Evolutionary conservation across 257 asterid species (phyloP).

Genomic region (Salvia rosmarinus): DNA sequence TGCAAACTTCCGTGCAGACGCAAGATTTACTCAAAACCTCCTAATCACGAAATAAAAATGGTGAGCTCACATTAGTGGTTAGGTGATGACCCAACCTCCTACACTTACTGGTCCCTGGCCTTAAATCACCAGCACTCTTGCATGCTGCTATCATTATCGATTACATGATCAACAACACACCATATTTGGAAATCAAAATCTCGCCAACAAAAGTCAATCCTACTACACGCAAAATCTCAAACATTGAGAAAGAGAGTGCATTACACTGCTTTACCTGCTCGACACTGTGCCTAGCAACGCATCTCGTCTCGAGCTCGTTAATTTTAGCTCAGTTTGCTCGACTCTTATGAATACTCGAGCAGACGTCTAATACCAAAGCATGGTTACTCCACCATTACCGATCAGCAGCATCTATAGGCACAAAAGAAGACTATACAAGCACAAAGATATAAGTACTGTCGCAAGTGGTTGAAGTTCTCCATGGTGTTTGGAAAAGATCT

Average conservation of each 20-base stretch:
- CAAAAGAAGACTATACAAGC: neutral
- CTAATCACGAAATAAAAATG: too few species aligned
- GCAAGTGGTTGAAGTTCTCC: neutral
- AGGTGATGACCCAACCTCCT: too few species aligned
- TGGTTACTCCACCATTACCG: too few species aligned
- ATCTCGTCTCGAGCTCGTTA: neutral
- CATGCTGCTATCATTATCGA: slow-evolving; percentile 22
- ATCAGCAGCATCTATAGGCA: neutral
- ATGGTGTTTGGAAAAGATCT: neutral
- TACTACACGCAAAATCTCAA: too few species aligned
- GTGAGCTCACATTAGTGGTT: too few species aligned
- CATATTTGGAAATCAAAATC: slow-evolving; percentile 5
- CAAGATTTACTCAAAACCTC: too few species aligned
- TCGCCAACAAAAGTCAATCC: slow-evolving; percentile 29
- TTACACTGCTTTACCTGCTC: too few species aligned
- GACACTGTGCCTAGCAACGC: neutral
- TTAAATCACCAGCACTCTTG: slow-evolving; percentile 9
- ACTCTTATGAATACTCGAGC: neutral
- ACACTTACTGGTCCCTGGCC: slow-evolving; percentile 16
- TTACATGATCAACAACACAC: slow-evolving; percentile 13
- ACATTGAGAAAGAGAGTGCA: too few species aligned
- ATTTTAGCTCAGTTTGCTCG: too few species aligned
- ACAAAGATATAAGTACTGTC: neutral
- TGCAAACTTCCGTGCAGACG: too few species aligned
- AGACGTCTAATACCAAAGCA: too few species aligned